Conservation (phyloP, 1,284 basidiomycete species). For the Cutaneotrichosporon cutaneum region DNA sequence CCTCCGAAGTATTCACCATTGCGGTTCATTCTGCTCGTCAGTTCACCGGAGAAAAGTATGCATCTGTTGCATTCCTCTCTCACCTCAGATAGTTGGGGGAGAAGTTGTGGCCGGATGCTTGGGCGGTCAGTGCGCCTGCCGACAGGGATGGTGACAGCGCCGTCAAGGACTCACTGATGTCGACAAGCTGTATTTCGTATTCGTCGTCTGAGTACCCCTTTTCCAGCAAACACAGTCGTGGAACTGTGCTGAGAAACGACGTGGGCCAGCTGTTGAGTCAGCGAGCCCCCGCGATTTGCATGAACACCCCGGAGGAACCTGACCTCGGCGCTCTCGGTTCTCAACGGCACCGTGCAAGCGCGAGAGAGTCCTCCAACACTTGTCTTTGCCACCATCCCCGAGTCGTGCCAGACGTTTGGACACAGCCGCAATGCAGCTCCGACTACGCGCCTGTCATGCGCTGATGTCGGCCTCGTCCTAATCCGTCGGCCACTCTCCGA, state of each 20-base stretch:
- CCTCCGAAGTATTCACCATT: not conserved
- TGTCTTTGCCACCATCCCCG: too few species aligned
- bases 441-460: too few species aligned
- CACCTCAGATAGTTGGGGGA: constrained; percentile 52
- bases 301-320: not conserved
- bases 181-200: constrained; percentile 48
- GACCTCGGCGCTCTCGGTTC: not conserved
- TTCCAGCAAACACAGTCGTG: constrained; percentile 50
- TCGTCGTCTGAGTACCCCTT: constrained; percentile 54
- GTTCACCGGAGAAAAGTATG: too few species aligned
- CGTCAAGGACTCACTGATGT: constrained; percentile 43
- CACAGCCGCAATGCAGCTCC: too few species aligned
- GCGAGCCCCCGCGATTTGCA: not conserved
- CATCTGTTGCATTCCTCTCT: constrained; percentile 13
- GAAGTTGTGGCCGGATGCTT: constrained; percentile 56
- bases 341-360: too few species aligned
- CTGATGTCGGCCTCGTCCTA: too few species aligned
- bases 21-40: not conserved
- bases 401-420: not conserved
- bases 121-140: not conserved
- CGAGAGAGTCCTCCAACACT: too few species aligned
- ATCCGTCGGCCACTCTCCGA: too few species aligned
- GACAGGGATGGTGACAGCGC: not conserved
- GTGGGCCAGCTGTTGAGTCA: constrained; percentile 42
- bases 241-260: constrained; percentile 53